Conservation (phyloP, 129 eudicot genomes). For the Lonicera japonica region DNA sequence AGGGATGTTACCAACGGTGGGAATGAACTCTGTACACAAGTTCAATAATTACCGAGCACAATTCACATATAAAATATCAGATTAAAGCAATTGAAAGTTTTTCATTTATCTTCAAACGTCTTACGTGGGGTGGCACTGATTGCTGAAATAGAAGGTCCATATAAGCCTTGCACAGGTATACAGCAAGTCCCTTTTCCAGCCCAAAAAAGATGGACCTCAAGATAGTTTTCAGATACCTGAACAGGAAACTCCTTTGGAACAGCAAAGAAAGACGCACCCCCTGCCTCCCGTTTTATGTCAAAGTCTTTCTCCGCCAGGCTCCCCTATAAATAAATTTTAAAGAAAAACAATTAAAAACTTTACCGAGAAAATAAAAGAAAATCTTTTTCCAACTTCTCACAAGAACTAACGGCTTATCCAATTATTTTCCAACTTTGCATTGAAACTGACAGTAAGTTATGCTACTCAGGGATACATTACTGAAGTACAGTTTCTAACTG, state of each 20-base stretch:
- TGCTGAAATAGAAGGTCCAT: constrained; percentile 84
- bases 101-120: not conserved
- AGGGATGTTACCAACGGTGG: constrained; percentile 46
- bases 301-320: constrained; percentile 48
- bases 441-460: too few species aligned
- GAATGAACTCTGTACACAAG: constrained; percentile 43
- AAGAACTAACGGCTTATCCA: too few species aligned
- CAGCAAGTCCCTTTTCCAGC: constrained; percentile 96
- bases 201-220: constrained; percentile 89
- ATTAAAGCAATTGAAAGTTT: not conserved
- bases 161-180: constrained; percentile 63
- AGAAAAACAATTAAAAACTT: not conserved
- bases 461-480: too few species aligned
- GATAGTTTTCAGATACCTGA: constrained; percentile 55
- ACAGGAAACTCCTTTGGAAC: constrained; percentile 32
- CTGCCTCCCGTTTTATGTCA: constrained; percentile 57
- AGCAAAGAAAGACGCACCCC: constrained; percentile 51
- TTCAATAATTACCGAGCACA: not conserved
- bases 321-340: too few species aligned
- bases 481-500: too few species aligned
- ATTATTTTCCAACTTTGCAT: too few species aligned
- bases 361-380: not conserved
- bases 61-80: constrained; percentile 11
- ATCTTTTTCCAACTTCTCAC: too few species aligned
- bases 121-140: constrained; percentile 82